Evolutionary conservation across 2,329 filamentous ascomycete species (phyloP), one percentile per base, ranked within the genome.

Genomic region (Alternaria viburni): DNA sequence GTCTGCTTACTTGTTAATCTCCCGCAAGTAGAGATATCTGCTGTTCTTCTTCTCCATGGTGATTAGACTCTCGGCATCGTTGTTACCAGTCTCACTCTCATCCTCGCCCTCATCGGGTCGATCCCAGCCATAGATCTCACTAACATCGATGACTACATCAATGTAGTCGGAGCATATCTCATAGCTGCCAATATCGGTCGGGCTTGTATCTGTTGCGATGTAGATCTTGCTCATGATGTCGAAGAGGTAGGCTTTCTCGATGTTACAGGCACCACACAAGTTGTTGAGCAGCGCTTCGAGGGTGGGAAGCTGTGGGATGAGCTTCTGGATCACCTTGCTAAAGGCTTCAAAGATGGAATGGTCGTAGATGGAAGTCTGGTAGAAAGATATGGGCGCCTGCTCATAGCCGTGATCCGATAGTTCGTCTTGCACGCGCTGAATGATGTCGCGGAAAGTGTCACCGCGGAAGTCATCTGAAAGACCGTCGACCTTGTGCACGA

Each of bases 121-220:
- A 67, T 87, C 84, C 86, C 86, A 98, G 49, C 94, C 95, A 77
- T 97, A 99, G 43, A 99, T 91, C 77, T 98, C 95, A 26, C 93
- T 96, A 57, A 98, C 91, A 78, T 99, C 96, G 62, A 98, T 95
- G 66, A 99, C 97, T 64, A 98, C 93, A 79, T 99, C 96, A 71
- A 99, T 97, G 78, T 97, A 98, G 78, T 99, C 96, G 54, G 93
- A 97, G 83, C 96, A 99, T 76, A 98, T 97, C 82, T 98, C 96
- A 80, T 99, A 99, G 78, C 92, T 95, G 45, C 92, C 91, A 86
- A 97, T 96, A 76, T 98, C 95, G 30, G 95, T 93, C 0, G 95
- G 95, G 43, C 92, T 91, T 28, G 91, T 96, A 79, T 99, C 96
- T 6, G 95, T 97, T 1, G 96, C 96, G 71, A 99, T 97, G 83